Evolutionary conservation across 1,284 basidiomycete species (phyloP).

Genomic region (Stygiomarasmius scandens): DNA sequence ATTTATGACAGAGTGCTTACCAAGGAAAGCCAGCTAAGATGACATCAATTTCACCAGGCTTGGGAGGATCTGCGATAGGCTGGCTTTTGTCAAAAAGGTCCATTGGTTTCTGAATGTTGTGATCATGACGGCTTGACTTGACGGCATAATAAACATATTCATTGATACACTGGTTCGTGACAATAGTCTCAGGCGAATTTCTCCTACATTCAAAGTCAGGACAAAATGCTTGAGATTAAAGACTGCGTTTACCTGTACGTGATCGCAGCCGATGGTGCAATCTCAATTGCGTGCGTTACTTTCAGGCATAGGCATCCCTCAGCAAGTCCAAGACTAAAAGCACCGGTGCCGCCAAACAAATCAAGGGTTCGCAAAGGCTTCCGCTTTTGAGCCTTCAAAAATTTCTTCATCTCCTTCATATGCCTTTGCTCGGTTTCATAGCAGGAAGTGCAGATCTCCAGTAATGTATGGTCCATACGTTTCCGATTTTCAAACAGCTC

Average conservation of each 20-base stretch:
- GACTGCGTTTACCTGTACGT: conserved; percentile 56
- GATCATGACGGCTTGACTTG: conserved; percentile 40
- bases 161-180: conserved; percentile 67
- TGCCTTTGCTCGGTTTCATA: conserved; percentile 33
- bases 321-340: no score
- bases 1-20: conserved; percentile 41
- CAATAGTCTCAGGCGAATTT: conserved; percentile 46
- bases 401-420: conserved; percentile 31
- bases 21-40: conserved; percentile 76
- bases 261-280: conserved; percentile 67
- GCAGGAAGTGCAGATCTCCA: conserved; percentile 52
- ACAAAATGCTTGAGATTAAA: neutral
- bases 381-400: conserved; percentile 30
- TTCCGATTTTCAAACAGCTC: conserved; percentile 40
- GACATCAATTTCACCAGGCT: conserved; percentile 58
- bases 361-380: conserved; percentile 45
- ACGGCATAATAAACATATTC: conserved; percentile 56
- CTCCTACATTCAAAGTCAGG: conserved; percentile 29
- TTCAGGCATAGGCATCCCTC: no score
- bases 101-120: conserved; percentile 35
- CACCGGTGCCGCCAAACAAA: no score
- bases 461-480: conserved; percentile 32
- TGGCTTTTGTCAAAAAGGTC: conserved; percentile 35
- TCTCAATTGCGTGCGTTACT: conserved; percentile 63
- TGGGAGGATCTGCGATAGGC: conserved; percentile 46